Evolutionary conservation across 2,329 filamentous ascomycete species (phyloP).

Genomic region (Xylaria sp.): DNA sequence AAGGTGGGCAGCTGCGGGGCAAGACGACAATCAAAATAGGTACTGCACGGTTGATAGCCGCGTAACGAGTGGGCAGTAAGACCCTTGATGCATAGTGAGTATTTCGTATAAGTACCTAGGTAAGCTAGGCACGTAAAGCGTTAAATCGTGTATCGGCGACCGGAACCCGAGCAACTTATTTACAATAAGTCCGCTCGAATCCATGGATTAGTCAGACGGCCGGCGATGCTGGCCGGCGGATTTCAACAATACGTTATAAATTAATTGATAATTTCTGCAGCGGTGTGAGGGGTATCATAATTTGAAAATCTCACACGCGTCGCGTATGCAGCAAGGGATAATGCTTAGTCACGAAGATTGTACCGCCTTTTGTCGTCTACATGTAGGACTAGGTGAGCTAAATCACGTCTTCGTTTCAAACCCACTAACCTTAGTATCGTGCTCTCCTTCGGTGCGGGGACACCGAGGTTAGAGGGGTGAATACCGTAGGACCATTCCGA

Average conservation of each 20-base stretch:
- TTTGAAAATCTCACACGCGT: conserved; percentile 9
- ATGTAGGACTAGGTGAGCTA: conserved; percentile 4
- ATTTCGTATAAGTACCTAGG: not conserved
- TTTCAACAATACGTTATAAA: not conserved
- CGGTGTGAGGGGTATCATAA: conserved; percentile 7
- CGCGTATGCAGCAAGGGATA: not conserved
- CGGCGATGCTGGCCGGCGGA: not conserved
- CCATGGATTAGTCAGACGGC: conserved; percentile 8
- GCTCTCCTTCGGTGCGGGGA: conserved; percentile 11
- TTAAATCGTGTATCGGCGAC: conserved; percentile 1
- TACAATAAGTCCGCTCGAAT: not conserved
- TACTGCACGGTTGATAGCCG: not conserved
- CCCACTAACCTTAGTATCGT: not conserved
- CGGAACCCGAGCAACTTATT: conserved; percentile 7
- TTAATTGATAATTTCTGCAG: not conserved
- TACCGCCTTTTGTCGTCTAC: not conserved
- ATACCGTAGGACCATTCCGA: not conserved
- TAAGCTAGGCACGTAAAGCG: not conserved
- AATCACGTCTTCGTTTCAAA: conserved; percentile 18
- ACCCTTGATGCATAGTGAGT: conserved; percentile 1
- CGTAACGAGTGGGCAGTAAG: not conserved
- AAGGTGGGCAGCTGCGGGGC: not conserved
- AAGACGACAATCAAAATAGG: not conserved
- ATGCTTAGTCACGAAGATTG: not conserved
- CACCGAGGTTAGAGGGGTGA: conserved; percentile 2